Evolutionary conservation across 768 basidiomycete species (phyloP).

Genomic region (Dacryopinax spathularia): DNA sequence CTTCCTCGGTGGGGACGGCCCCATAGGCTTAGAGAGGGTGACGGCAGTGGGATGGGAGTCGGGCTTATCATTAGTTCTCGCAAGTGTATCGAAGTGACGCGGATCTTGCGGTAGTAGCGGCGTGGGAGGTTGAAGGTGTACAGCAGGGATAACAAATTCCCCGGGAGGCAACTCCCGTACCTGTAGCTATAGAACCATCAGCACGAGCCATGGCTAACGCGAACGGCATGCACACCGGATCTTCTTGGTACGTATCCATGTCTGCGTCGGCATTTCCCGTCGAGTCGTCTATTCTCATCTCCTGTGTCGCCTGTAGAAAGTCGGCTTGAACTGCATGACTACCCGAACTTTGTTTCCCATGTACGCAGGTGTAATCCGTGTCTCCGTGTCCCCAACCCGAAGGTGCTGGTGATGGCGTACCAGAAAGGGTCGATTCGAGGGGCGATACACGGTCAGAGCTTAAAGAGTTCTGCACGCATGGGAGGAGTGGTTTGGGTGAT

Average conservation of each 20-base stretch:
- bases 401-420: not conserved
- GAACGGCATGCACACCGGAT: not conserved
- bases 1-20: slow-evolving; percentile 11
- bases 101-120: not conserved
- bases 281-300: not conserved
- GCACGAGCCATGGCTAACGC: not conserved
- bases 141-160: not conserved
- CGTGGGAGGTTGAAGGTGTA: not conserved
- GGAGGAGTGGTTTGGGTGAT: not conserved
- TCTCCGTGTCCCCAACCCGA: not conserved
- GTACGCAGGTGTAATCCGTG: not conserved
- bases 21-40: not conserved
- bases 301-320: not conserved
- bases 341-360: too few species aligned
- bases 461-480: not conserved
- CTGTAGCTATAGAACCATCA: not conserved
- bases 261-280: not conserved
- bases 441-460: not conserved
- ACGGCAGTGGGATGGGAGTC: not conserved
- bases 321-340: not conserved
- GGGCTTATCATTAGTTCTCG: not conserved
- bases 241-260: not conserved
- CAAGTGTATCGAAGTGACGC: not conserved
- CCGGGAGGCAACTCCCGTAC: not conserved
- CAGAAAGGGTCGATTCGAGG: not conserved